Evolutionary conservation across 495 filamentous ascomycete genomes (phyloP).

Genomic region (Oidiodendron maius): DNA sequence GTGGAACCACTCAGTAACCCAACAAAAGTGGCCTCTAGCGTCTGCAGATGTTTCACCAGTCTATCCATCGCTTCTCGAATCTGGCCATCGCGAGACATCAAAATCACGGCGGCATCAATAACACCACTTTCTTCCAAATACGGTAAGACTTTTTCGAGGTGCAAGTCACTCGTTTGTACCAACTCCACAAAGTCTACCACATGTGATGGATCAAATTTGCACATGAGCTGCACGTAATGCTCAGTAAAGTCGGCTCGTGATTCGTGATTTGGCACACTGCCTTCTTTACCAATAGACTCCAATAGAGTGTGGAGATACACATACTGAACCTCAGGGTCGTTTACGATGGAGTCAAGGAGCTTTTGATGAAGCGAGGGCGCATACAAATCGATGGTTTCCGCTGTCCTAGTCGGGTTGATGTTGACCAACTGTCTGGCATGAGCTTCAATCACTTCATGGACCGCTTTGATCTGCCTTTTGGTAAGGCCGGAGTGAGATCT

Average conservation of each 20-base stretch:
- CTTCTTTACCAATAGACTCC: constrained; percentile 53
- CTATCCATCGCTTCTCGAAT: constrained; percentile 77
- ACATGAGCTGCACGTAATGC: constrained; percentile 85
- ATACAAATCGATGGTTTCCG: constrained; percentile 60
- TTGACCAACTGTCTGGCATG: constrained; percentile 62
- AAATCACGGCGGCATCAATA: constrained; percentile 85
- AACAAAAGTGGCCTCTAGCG: constrained; percentile 70
- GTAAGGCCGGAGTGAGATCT: constrained; percentile 62
- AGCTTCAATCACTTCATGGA: constrained; percentile 63
- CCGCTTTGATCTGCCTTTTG: constrained; percentile 69
- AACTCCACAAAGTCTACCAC: constrained; percentile 80
- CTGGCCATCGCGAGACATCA: constrained; percentile 87
- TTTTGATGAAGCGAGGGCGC: constrained; percentile 67
- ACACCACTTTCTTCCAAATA: constrained; percentile 83
- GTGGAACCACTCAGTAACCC: constrained; percentile 58
- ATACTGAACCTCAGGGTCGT: constrained; percentile 62
- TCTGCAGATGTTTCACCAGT: constrained; percentile 69
- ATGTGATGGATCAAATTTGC: constrained; percentile 71
- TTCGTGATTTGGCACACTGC: constrained; percentile 28
- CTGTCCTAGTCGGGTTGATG: constrained; percentile 63
- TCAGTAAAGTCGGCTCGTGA: constrained; percentile 59
- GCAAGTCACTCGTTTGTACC: constrained; percentile 72
- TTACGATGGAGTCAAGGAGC: constrained; percentile 58
- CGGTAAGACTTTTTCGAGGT: constrained; percentile 75
- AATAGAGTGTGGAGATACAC: constrained; percentile 72